These are phyloP conservation scores for Galium porrigens DNA, from an alignment of 305 asterid species.

Conservation along the genomic window DNA sequence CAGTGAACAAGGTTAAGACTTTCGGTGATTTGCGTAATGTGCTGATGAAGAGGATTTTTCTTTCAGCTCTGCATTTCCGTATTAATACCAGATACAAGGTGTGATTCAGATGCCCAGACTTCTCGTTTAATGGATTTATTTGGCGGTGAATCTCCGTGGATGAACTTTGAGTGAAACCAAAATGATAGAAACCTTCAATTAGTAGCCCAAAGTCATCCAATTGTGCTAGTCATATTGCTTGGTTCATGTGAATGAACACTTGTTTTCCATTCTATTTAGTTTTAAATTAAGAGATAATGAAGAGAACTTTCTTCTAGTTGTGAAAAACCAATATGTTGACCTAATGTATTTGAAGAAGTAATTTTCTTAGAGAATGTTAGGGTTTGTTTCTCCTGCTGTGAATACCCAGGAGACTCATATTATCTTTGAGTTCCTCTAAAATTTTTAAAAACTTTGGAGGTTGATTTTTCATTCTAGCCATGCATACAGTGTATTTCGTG, in stretches of 20 bases:
- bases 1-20: slow-evolving; percentile 76
- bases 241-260: too few species aligned
- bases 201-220: not conserved
- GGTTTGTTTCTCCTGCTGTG: not conserved
- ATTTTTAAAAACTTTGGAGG: not conserved
- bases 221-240: not conserved
- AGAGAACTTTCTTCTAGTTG: not conserved
- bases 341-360: not conserved
- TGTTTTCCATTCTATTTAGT: not conserved
- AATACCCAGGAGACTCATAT: not conserved
- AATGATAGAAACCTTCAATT: not conserved
- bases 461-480: not conserved
- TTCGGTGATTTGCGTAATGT: slow-evolving; percentile 77
- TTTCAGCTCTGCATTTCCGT: slow-evolving; percentile 96
- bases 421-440: not conserved
- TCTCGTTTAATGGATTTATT: not conserved
- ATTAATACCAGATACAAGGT: slow-evolving; percentile 98
- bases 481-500: not conserved
- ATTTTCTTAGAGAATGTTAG: not conserved
- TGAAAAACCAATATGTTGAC: not conserved
- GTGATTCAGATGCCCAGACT: slow-evolving; percentile 9
- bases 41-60: slow-evolving; percentile 98
- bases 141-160: not conserved
- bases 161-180: not conserved
- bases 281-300: not conserved